Percentiles rank a stretch among this genome's conserved stretches.
phyloP scores from a whole-genome alignment of 345 rosid genomes.

The Isatis tinctoria region DNA sequence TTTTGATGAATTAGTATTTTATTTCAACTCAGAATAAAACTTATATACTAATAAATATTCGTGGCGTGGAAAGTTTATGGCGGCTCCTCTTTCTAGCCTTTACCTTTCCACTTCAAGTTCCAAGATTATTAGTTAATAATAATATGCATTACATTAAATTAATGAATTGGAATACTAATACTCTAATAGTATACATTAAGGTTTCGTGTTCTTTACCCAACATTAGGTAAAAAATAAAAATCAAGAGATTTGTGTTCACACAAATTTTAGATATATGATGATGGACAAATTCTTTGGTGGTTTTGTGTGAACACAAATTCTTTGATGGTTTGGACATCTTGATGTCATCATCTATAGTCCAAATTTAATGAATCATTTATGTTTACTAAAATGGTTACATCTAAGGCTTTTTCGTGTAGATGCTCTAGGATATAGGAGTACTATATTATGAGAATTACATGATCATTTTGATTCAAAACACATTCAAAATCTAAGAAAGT shows the following conservation, averaged over 20 bases:
- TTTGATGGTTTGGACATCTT: constrained; percentile 16
- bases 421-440: background rate
- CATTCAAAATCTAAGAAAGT: background rate
- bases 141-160: background rate
- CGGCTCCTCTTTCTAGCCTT: constrained; percentile 27
- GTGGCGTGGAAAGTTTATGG: constrained; percentile 35
- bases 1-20: background rate
- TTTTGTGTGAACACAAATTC: background rate
- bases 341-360: background rate
- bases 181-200: constrained; percentile 7
- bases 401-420: background rate
- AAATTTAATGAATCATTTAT: constrained; percentile 6
- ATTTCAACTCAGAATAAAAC: background rate
- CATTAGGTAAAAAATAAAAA: constrained; percentile 11
- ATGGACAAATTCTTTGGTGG: background rate
- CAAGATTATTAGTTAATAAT: constrained; percentile 11
- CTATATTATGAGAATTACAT: background rate
- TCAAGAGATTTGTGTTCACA: constrained; percentile 17
- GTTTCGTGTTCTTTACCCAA: constrained; percentile 23
- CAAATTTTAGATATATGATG: constrained; percentile 1
- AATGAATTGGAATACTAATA: background rate
- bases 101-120: constrained; percentile 33
- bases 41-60: background rate
- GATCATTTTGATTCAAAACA: background rate
- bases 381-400: background rate